Conservation (phyloP, 148 eudicot genomes). For the Fagopyrum homotropicum region DNA sequence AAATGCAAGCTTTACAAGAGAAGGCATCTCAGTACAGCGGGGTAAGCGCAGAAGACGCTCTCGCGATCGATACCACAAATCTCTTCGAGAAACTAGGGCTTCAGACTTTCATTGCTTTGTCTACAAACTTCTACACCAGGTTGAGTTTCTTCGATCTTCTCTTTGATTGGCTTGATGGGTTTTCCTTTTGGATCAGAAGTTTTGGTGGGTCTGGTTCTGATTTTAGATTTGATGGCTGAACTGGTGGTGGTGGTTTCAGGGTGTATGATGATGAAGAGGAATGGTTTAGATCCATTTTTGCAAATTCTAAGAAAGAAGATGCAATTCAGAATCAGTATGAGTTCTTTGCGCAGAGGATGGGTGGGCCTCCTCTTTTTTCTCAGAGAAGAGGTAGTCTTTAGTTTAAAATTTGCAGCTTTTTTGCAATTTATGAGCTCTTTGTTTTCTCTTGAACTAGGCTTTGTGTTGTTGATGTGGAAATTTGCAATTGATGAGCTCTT, state of each 20-base stretch:
- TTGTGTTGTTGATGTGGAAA: neutral
- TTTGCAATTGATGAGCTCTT: neutral
- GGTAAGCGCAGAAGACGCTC: slow-evolving; percentile 53
- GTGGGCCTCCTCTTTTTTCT: slow-evolving; percentile 75
- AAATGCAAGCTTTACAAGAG: slow-evolving; percentile 76
- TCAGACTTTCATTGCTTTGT: slow-evolving; percentile 66
- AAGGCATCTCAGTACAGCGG: slow-evolving; percentile 92
- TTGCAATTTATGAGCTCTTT: neutral
- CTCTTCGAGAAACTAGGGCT: slow-evolving; percentile 76
- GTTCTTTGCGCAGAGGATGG: slow-evolving; percentile 94
- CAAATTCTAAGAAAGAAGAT: slow-evolving; percentile 78
- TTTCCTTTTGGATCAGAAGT: neutral
- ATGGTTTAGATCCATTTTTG: slow-evolving; percentile 89
- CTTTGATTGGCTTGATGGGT: neutral
- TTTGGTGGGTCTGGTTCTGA: slow-evolving; percentile 4
- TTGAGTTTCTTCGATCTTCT: slow-evolving; percentile 11
- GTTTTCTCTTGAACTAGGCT: neutral
- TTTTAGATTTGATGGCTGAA: slow-evolving; percentile 1
- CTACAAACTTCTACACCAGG: slow-evolving; percentile 90
- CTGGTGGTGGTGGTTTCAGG: slow-evolving; percentile 27
- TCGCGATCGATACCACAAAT: slow-evolving; percentile 75
- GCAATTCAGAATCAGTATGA: slow-evolving; percentile 93
- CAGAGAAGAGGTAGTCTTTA: slow-evolving; percentile 63
- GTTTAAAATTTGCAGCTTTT: neutral
- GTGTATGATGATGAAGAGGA: slow-evolving; percentile 93